Base-by-base conservation (phyloP, 495 filamentous ascomycete genomes). In the Friedmanniomyces simplex region DNA sequence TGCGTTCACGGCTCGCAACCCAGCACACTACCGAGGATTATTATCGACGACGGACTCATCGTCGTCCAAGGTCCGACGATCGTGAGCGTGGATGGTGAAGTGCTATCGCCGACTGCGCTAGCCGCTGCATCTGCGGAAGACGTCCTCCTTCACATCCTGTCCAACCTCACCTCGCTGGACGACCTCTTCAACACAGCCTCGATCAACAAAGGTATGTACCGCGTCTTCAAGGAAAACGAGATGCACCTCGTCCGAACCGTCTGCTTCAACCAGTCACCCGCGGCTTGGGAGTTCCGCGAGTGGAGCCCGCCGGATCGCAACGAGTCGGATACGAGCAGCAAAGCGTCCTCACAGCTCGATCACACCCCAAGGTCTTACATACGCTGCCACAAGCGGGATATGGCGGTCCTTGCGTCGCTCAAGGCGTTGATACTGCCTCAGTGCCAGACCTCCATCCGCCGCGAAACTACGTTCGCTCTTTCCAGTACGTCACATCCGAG, bases 221-320 rank as follows among this genome's bases (percentile, higher is more conserved):
- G 73, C 11, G 74, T 81, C 0, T 85, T 81, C 67, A 85, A 85
- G 61, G 67, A 71, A 5, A 72, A 82, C 52, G 83, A 85, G 55
- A 66, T 84, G 32, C 61, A 66, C 0, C 67, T 85, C 14, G 77
- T 85, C 56, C 79, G 78, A 41, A 68, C 68, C n/a, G 71, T 79
- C 0, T 68, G 82, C 1, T 77, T 73, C 55, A 75, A 69, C 54
- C 77, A 77, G 75, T 84, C 79, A 0, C 77, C 81, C n/a, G 73
- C 82, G 1, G 82, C 82, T 1, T 84, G 79, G 80, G 82, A 86
- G 63, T 69, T 82, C 54, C 80, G 81, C 21, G 81, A 86, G 63
- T 79, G 82, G 68, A 80, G 77, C 54, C 76, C 77, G 18, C 80
- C 80, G 0, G 78, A 77, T 65, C 69, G 69, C 37, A 37, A 47